phyloP scores from a whole-genome alignment of 805 yeast species.

The Zygosaccharomyces siamensis region DNA sequence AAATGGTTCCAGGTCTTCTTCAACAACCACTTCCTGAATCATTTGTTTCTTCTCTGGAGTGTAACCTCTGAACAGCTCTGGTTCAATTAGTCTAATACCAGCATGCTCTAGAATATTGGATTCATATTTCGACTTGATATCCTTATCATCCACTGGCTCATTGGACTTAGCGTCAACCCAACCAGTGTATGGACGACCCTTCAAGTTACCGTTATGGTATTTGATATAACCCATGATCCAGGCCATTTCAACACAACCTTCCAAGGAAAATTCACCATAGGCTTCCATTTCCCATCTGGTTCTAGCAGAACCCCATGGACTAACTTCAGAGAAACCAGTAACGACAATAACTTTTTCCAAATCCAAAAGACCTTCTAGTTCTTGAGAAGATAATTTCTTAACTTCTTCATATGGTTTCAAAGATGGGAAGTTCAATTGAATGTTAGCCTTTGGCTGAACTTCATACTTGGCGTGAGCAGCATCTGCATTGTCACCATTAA shows the following conservation, averaged over 20 bases:
- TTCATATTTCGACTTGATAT: constrained; percentile 89
- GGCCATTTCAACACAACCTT: constrained; percentile 98
- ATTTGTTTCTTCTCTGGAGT: constrained; percentile 91
- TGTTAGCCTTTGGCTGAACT: constrained; percentile 91
- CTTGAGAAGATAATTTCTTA: constrained; percentile 57
- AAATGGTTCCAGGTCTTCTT: constrained; percentile 94
- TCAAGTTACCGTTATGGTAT: constrained; percentile 75
- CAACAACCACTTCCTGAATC: constrained; percentile 92
- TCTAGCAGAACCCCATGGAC: constrained; percentile 99
- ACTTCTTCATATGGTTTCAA: constrained; percentile 73
- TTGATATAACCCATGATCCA: constrained; percentile 99
- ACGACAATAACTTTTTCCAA: constrained; percentile 89
- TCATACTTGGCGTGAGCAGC: constrained; percentile 72
- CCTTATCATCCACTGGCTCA: constrained; percentile 91
- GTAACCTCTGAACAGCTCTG: constrained; percentile 89
- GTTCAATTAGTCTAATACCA: constrained; percentile 95
- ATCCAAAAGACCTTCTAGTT: constrained; percentile 85
- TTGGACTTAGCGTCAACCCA: constrained; percentile 96
- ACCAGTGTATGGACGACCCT: constrained; percentile 77
- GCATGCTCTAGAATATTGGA: constrained; percentile 81
- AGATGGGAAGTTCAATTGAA: constrained; percentile 88
- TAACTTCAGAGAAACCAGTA: constrained; percentile 97
- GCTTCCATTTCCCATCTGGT: constrained; percentile 99
- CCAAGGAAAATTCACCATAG: constrained; percentile 86
- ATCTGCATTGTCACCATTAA: constrained; percentile 85